These are phyloP conservation scores for Rhodocollybia butyracea DNA, from an alignment of 768 basidiomycete species.

Conservation along the genomic window DNA sequence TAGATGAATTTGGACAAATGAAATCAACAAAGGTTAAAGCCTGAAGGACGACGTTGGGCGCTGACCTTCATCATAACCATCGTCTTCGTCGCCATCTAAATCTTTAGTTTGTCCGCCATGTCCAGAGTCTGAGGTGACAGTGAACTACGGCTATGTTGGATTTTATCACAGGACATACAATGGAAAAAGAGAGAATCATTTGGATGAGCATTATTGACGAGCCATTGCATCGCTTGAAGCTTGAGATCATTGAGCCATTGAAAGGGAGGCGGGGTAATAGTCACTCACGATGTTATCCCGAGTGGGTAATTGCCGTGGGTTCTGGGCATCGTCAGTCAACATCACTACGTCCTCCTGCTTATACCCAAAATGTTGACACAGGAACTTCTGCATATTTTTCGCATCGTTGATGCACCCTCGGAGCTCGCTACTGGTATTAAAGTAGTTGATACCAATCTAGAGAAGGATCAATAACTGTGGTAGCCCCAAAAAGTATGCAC, in stretches of 20 bases:
- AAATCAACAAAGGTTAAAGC: background rate
- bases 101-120: constrained; percentile 93
- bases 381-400: constrained; percentile 73
- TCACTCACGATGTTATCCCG: constrained; percentile 73
- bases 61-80: constrained; percentile 80
- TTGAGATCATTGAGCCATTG: constrained; percentile 20
- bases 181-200: constrained; percentile 92
- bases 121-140: constrained; percentile 65
- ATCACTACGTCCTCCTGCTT: constrained; percentile 78
- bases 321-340: constrained; percentile 71
- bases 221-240: constrained; percentile 86
- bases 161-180: constrained; percentile 41
- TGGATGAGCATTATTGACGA: constrained; percentile 74
- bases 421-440: constrained; percentile 62
- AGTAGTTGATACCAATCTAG: constrained; percentile 90
- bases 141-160: background rate
- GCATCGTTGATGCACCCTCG: constrained; percentile 93
- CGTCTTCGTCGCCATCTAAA: constrained; percentile 75
- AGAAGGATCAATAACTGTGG: background rate
- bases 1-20: background rate
- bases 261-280: background rate
- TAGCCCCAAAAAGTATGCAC: constrained; percentile 19
- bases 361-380: constrained; percentile 66
- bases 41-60: background rate
- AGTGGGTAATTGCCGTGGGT: constrained; percentile 70